Evolutionary conservation across 345 rosid genomes (phyloP), one percentile per base, ranked within the genome.

Genomic region (Eutrema japonicum): DNA sequence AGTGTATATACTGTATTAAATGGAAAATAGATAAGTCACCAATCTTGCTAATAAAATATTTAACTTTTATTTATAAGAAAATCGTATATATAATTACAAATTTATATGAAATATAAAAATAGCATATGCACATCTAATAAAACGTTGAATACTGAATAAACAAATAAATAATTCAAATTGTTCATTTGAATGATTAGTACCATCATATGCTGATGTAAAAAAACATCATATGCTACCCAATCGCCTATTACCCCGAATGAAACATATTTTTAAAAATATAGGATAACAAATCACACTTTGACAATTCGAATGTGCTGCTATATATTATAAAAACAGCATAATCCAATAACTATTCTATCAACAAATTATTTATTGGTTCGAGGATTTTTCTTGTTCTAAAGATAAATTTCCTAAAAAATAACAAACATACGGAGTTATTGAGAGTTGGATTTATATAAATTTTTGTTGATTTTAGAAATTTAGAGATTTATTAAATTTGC

Each of bases 131-230:
- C 54, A 18, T 59, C 16, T 50, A 58, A 30, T 38, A 18, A 66
- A 73, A 73, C 65, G 57, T 65, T 56, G 59, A 40, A 56, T 12
- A 29, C 7, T 54, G 8, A 32, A 49, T n/a, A 22, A 74, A 38
- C 3, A 37, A 66, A 48, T 3, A 67, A 14, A 66, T 13, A 47
- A 32, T 9, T 36, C 30, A 62, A 37, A 54, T 18, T 43, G 55
- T 46, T 58, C 14, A 41, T 37, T 14, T 37, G 59, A 55, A 55
- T 69, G 71, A 76, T 63, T 76, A 64, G 50, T 58, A 55, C 57
- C 71, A 76, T 70, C 66, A 76, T 76, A 48, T 77, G 76, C 61
- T 55, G 56, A 67, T 18, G 22, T 18, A 18, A 18, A 18, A 18
- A 18, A 18, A 18, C 22, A 18, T 18, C 22, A 18, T 18, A 18